Percentiles rank a stretch among this genome's conserved stretches.
phyloP scores from a whole-genome alignment of 176 grass and related monocot genomes.

The Otatea glauca region DNA sequence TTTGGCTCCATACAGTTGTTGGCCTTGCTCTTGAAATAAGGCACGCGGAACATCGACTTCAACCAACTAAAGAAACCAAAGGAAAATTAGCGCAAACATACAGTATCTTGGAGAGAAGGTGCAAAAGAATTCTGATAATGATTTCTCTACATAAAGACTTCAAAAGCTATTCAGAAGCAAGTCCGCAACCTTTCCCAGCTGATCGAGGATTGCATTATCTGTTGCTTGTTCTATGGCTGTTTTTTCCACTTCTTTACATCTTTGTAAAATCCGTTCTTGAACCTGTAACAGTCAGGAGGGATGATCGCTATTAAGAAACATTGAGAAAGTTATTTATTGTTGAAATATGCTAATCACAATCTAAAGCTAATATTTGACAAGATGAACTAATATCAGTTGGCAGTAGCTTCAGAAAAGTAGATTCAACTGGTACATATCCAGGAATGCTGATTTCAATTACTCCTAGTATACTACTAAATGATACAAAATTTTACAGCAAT shows the following conservation, averaged over 20 bases:
- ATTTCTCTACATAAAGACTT: neutral
- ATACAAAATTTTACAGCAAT: constrained; percentile 7
- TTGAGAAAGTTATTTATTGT: neutral
- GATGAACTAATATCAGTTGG: neutral
- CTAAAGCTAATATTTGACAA: constrained; percentile 20
- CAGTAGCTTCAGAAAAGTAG: neutral
- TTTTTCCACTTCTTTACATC: constrained; percentile 89
- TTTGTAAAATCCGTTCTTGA: constrained; percentile 78
- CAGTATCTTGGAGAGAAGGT: constrained; percentile 2
- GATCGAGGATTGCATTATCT: constrained; percentile 95
- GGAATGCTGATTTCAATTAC: constrained; percentile 6
- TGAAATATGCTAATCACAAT: neutral
- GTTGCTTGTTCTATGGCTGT: constrained; percentile 98
- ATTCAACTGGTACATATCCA: constrained; percentile 19
- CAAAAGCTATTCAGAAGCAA: constrained; percentile 38
- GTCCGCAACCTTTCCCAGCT: constrained; percentile 64
- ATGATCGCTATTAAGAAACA: neutral
- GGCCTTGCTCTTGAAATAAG: constrained; percentile 96
- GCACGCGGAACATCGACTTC: constrained; percentile 90
- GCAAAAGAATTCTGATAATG: constrained; percentile 25
- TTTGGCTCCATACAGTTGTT: constrained; percentile 91
- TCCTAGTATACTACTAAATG: constrained; percentile 1
- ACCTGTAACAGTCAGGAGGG: constrained; percentile 55
- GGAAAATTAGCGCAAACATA: constrained; percentile 27
- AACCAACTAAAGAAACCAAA: constrained; percentile 73